phyloP scores from a whole-genome alignment of 441 rosid genomes.

The Populus tomentosa region DNA sequence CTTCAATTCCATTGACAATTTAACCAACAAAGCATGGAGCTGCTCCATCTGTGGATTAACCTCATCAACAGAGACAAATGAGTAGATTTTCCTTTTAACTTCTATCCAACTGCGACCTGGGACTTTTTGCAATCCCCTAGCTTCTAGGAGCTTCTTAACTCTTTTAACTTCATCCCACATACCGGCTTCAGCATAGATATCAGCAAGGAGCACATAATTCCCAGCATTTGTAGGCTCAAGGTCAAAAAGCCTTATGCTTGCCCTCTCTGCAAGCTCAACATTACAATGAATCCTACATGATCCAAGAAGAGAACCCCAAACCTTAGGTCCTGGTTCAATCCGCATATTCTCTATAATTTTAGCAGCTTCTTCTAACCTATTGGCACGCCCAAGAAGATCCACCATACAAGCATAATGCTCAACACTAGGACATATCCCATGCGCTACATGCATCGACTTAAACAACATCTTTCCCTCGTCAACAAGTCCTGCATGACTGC shows the following conservation, averaged over 20 bases:
- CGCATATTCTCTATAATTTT: slow-evolving; percentile 48
- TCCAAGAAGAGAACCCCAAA: slow-evolving; percentile 54
- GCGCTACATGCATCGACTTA: slow-evolving; percentile 30
- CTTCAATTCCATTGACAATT: slow-evolving; percentile 68
- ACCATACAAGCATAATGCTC: slow-evolving; percentile 51
- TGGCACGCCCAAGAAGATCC: slow-evolving; percentile 50
- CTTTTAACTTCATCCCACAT: slow-evolving; percentile 41
- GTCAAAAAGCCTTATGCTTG: slow-evolving; percentile 36
- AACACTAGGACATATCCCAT: slow-evolving; percentile 25
- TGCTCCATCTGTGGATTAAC: slow-evolving; percentile 55
- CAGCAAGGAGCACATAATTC: slow-evolving; percentile 48
- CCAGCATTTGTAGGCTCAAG: slow-evolving; percentile 49
- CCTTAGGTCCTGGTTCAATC: slow-evolving; percentile 36
- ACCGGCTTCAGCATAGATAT: slow-evolving; percentile 43
- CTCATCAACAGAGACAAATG: slow-evolving; percentile 68
- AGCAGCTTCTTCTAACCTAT: slow-evolving; percentile 41
- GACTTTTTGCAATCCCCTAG: slow-evolving; percentile 38
- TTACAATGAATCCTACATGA: slow-evolving; percentile 42
- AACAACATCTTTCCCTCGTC: slow-evolving; percentile 36
- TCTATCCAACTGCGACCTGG: slow-evolving; percentile 44
- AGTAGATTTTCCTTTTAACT: slow-evolving; percentile 47
- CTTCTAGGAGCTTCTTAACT: slow-evolving; percentile 37
- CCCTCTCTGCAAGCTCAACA: slow-evolving; percentile 35
- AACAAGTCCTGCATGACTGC: slow-evolving; percentile 44
- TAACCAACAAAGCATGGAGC: slow-evolving; percentile 61